A percentile compares a stretch with the other conserved stretches of the same genome.
Evolutionary conservation across 257 asterid genomes (phyloP).

Genomic region (Verbena officinalis): DNA sequence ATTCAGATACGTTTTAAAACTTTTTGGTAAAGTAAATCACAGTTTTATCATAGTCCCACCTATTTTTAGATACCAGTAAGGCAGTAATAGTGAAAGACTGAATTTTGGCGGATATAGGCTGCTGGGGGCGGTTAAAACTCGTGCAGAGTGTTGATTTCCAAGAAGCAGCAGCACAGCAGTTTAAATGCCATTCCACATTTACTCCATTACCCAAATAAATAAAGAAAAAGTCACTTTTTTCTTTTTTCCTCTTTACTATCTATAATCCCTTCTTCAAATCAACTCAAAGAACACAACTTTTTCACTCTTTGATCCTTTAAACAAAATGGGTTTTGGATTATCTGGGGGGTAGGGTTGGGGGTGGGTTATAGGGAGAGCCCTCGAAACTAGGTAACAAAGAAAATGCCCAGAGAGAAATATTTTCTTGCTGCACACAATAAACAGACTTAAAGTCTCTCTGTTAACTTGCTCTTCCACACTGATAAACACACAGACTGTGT

Average conservation of each 20-base stretch:
- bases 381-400: conserved; percentile 11
- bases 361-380: neutral
- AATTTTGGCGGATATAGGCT: conserved; percentile 21
- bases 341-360: conserved; percentile 3
- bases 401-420: conserved; percentile 26
- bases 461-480: conserved; percentile 11
- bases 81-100: conserved; percentile 13
- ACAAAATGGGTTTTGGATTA: conserved; percentile 4
- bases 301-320: conserved; percentile 4
- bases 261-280: conserved; percentile 1
- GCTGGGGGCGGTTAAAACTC: conserved; percentile 5
- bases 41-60: conserved; percentile 12
- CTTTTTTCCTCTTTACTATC: neutral
- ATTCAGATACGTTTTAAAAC: neutral
- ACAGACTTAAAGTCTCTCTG: conserved; percentile 23
- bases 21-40: conserved; percentile 3
- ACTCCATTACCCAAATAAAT: neutral
- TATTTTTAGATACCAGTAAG: conserved; percentile 12
- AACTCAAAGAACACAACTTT: conserved; percentile 10
- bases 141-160: conserved; percentile 29
- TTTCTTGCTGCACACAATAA: conserved; percentile 23
- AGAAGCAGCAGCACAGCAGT: conserved; percentile 8
- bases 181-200: conserved; percentile 21
- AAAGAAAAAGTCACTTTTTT: neutral
- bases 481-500: conserved; percentile 16